A percentile compares a stretch with the other conserved stretches of the same genome.
These are phyloP conservation scores for Leccinum pellstonianum DNA, from an alignment of 768 basidiomycete species.

Conservation along the genomic window DNA sequence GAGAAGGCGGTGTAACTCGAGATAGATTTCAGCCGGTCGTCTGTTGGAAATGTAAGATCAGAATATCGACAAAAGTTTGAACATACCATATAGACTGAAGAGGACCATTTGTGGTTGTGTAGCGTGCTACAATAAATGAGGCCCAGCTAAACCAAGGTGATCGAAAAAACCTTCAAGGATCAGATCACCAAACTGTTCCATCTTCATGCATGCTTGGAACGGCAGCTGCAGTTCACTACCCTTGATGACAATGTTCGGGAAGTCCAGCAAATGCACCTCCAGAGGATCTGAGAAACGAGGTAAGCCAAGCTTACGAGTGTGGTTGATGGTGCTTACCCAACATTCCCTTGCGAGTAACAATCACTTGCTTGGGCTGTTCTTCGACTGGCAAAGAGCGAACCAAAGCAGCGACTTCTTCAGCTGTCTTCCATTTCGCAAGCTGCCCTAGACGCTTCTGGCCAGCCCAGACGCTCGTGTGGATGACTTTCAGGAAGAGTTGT, in stretches of 20 bases:
- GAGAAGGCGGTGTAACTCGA: conserved; percentile 99
- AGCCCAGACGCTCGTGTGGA: conserved; percentile 99
- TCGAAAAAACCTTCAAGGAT: conserved; percentile 58
- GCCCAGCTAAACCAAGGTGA: neutral
- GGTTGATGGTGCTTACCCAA: neutral
- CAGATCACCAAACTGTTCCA: conserved; percentile 99
- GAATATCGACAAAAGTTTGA: neutral
- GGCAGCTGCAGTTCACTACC: conserved; percentile 97
- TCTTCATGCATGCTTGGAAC: conserved; percentile 99
- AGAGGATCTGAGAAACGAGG: conserved; percentile 62
- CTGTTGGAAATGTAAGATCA: conserved; percentile 36
- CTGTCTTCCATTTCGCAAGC: conserved; percentile 99
- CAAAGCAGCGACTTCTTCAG: conserved; percentile 98
- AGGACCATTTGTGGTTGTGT: conserved; percentile 99
- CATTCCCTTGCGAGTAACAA: conserved; percentile 97
- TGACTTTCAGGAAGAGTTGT: conserved; percentile 97
- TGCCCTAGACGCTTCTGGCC: conserved; percentile 99
- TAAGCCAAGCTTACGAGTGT: neutral
- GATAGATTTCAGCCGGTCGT: conserved; percentile 99
- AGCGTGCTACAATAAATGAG: conserved; percentile 57
- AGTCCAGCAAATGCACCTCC: conserved; percentile 98
- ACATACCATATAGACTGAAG: conserved; percentile 88
- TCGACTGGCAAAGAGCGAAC: conserved; percentile 98
- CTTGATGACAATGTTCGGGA: conserved; percentile 99
- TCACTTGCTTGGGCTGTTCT: conserved; percentile 99